These are phyloP conservation scores for Cynanchum wilfordii DNA, from an alignment of 257 asterid species.

Conservation along the genomic window DNA sequence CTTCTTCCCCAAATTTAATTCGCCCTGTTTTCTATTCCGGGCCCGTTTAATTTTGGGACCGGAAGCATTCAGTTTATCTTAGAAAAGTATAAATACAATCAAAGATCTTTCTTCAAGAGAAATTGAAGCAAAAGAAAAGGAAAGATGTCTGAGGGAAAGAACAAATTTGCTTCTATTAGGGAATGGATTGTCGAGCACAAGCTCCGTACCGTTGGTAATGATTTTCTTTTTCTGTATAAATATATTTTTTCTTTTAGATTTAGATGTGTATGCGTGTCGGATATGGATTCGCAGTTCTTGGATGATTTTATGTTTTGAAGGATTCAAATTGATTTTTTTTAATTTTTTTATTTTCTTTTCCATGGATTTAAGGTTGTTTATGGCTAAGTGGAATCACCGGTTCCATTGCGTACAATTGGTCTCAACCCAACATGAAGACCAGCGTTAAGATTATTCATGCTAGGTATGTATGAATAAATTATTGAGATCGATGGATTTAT, in stretches of 20 bases:
- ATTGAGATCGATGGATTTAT: not conserved
- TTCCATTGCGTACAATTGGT: conserved; percentile 90
- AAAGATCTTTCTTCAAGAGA: not conserved
- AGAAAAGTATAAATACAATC: conserved; percentile 1
- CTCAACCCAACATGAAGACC: conserved; percentile 85
- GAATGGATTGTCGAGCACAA: conserved; percentile 83
- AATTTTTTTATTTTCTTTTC: not conserved
- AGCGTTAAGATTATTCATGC: conserved; percentile 92
- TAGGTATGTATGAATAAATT: conserved; percentile 32
- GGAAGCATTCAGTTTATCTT: too few relatives aligned
- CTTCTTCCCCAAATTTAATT: not conserved
- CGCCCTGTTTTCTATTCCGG: not conserved
- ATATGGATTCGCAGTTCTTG: not conserved
- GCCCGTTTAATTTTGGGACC: not conserved
- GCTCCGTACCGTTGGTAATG: conserved; percentile 73
- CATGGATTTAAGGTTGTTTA: conserved; percentile 30
- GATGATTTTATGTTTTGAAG: not conserved
- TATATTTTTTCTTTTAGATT: not conserved
- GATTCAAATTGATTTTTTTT: not conserved
- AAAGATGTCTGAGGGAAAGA: conserved; percentile 51
- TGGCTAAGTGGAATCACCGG: conserved; percentile 65
- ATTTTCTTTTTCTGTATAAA: not conserved
- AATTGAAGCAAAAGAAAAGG: not conserved
- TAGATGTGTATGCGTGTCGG: not conserved
- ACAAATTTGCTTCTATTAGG: conserved; percentile 46